Conservation (phyloP, 2,329 filamentous ascomycete species). For the Paradendryphiella salina region DNA sequence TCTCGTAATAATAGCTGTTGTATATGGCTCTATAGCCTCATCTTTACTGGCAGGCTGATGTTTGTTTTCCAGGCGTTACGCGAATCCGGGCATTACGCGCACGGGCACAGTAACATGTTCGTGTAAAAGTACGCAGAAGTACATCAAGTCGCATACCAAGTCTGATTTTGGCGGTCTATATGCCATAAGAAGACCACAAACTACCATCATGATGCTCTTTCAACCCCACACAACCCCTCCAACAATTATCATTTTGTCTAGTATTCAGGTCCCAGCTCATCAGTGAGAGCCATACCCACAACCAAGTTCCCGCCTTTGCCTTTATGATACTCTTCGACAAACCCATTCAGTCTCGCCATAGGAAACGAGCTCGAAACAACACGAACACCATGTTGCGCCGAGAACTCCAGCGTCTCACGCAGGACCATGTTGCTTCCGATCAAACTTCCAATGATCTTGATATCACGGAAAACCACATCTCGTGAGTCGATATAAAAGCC, state of each 20-base stretch:
- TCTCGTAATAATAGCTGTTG: background rate
- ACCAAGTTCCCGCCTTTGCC: constrained; percentile 53
- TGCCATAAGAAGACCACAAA: too few species aligned
- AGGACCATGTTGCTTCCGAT: constrained; percentile 49
- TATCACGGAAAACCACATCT: constrained; percentile 53
- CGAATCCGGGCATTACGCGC: too few species aligned
- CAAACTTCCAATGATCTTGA: constrained; percentile 49
- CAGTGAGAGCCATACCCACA: constrained; percentile 45
- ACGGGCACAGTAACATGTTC: too few species aligned
- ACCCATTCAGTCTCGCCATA: constrained; percentile 46
- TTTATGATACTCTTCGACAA: constrained; percentile 52
- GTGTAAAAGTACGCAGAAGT: too few species aligned
- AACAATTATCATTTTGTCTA: too few species aligned
- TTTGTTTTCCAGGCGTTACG: too few species aligned
- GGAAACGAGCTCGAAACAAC: constrained; percentile 45
- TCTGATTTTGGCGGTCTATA: too few species aligned
- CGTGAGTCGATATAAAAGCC: constrained; percentile 50
- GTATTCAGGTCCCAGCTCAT: background rate
- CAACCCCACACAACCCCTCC: background rate
- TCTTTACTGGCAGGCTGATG: background rate
- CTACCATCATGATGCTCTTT: background rate
- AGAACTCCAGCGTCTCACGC: constrained; percentile 49
- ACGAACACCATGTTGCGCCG: constrained; percentile 42
- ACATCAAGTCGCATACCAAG: too few species aligned
- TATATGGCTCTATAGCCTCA: background rate